Base-by-base conservation (phyloP, 176 grass and related monocot genomes). In the Cocos nucifera region DNA sequence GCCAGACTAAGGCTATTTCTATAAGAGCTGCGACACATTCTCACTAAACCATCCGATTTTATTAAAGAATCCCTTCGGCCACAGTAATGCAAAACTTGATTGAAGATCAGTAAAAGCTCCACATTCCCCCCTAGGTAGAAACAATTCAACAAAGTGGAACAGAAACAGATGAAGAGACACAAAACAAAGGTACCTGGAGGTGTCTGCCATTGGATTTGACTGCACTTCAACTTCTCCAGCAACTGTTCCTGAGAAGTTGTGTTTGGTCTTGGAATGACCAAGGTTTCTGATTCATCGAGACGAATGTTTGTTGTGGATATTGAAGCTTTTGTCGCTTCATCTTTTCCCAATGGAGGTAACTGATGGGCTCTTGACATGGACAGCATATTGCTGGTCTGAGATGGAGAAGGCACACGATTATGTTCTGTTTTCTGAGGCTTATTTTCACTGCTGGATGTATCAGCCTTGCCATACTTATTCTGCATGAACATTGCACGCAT, bases 401-500 rank as follows among this genome's bases (percentile, higher is more conserved):
- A 70, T 29, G 23, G 8, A 60, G 56, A 4, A 76, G 67, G 67
- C 51, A 53, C 0, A 68, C 75, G 83, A 53, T 53, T 3, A 50
- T 57, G 79, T 61, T 84, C 67, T 23, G 30, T 64, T 49, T 23
- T 50, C 56, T 75, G 73, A 17, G 59, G 56, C 63, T 82, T 83
- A 44, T 73, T 77, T 56, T 53, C 78, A 30, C 54, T 62, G 71
- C 80, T 88, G 24, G 30, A 65, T 44, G 73, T 53, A 51, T 80
- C 78, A 74, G 77, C 49, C 73, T 95, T 95, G 61, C 87, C 87
- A 80, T 88, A 79, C 63, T 98, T 98, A 71, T 92, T 73, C 69
- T 85, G 78, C 87, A 92, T 88, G 61, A 85, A 98, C 73, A 89
- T 89, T n/a, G 93, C 93, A 53, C 93, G 87, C 81, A 86, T 78